A percentile compares a stretch with the other conserved stretches of the same genome.
phyloP scores from a whole-genome alignment of 495 filamentous ascomycete species.

The Patellaria atrata region DNA sequence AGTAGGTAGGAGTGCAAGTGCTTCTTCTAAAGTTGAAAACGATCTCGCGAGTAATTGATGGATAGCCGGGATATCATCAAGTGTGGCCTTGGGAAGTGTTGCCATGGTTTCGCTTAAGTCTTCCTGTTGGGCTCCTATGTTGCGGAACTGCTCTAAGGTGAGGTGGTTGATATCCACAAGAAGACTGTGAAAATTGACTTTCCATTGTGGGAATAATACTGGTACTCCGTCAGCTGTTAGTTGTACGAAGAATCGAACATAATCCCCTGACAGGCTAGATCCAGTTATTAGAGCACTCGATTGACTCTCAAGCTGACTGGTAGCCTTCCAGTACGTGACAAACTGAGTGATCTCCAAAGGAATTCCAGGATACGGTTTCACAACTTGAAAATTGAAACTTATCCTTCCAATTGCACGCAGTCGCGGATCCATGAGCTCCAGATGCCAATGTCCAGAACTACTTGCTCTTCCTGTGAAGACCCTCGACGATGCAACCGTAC shows the following conservation, averaged over 20 bases:
- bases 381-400: slow-evolving; percentile 84
- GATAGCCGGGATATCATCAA: slow-evolving; percentile 45
- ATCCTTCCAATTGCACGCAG: slow-evolving; percentile 90
- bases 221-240: slow-evolving; percentile 76
- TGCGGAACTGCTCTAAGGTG: slow-evolving; percentile 56
- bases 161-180: slow-evolving; percentile 66
- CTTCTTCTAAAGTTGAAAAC: slow-evolving; percentile 60
- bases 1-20: slow-evolving; percentile 54
- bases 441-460: slow-evolving; percentile 65
- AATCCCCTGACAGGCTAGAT: slow-evolving; percentile 86
- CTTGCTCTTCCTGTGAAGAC: slow-evolving; percentile 60
- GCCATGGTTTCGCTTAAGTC: slow-evolving; percentile 12
- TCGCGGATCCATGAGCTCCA: slow-evolving; percentile 85
- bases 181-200: slow-evolving; percentile 62
- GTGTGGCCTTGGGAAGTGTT: slow-evolving; percentile 33
- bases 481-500: slow-evolving; percentile 76
- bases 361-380: slow-evolving; percentile 89
- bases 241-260: slow-evolving; percentile 81
- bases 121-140: slow-evolving; percentile 42
- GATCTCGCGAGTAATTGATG: slow-evolving; percentile 57
- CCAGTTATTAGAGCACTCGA: slow-evolving; percentile 82
- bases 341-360: slow-evolving; percentile 94
- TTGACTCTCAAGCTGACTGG: slow-evolving; percentile 71
- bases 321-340: slow-evolving; percentile 98
- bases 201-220: slow-evolving; percentile 73